A percentile compares a stretch with the other conserved stretches of the same genome.
Evolutionary conservation across 192 early-diverging fungal species (phyloP).

Genomic region (Entomortierella lignicola): DNA sequence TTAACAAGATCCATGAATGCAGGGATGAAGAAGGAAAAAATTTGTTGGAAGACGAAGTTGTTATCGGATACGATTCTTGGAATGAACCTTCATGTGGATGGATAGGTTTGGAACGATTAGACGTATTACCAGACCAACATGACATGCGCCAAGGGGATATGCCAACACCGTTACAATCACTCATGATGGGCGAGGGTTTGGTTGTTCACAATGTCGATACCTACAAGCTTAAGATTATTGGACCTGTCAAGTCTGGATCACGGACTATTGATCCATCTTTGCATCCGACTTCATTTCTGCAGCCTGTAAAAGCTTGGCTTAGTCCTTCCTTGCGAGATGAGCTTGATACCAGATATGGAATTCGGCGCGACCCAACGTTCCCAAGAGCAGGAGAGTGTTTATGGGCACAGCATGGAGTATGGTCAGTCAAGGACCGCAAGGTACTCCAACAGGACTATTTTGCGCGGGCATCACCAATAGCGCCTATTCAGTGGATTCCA

Average conservation of each 20-base stretch:
- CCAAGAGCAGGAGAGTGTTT: conserved; percentile 55
- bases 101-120: conserved; percentile 52
- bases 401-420: conserved; percentile 66
- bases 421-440: conserved; percentile 38
- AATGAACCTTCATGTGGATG: conserved; percentile 70
- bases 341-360: conserved; percentile 39
- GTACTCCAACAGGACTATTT: conserved; percentile 60
- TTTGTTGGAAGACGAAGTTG: conserved; percentile 51
- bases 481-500: conserved; percentile 15
- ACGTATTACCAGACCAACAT: conserved; percentile 52
- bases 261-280: conserved; percentile 36
- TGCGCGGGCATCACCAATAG: conserved; percentile 29
- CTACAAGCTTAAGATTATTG: conserved; percentile 22
- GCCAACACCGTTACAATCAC: conserved; percentile 61
- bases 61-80: conserved; percentile 67
- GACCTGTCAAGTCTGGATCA: conserved; percentile 32
- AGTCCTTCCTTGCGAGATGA: conserved; percentile 16
- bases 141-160: conserved; percentile 61
- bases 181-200: conserved; percentile 58
- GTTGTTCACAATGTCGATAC: conserved; percentile 43
- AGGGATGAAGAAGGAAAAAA: conserved; percentile 2
- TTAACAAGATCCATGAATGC: conserved; percentile 43
- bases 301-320: conserved; percentile 56
- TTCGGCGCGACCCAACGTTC: conserved; percentile 48
- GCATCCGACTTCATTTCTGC: conserved; percentile 29